These are phyloP conservation scores for Arthroderma sp. DNA, from an alignment of 2,329 filamentous ascomycete genomes.

Conservation along the genomic window DNA sequence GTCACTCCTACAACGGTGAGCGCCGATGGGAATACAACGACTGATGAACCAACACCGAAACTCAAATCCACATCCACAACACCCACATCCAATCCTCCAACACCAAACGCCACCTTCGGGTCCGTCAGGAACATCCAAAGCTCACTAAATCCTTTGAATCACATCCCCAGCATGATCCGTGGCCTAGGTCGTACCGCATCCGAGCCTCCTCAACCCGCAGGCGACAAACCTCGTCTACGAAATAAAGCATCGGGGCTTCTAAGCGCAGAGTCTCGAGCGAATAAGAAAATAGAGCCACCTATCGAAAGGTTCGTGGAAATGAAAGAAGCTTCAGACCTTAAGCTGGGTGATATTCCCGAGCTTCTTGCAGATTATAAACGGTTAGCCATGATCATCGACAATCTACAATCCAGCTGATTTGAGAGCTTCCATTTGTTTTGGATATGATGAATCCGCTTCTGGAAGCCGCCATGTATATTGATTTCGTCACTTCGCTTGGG, in stretches of 20 bases:
- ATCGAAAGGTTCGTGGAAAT: conserved; percentile 61
- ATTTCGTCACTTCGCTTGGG: too few species aligned
- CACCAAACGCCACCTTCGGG: conserved; percentile 53
- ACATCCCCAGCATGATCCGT: conserved; percentile 64
- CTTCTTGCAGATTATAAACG: conserved; percentile 63
- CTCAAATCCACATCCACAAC: conserved; percentile 16
- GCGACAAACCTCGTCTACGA: conserved; percentile 4
- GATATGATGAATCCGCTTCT: too few species aligned
- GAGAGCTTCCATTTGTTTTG: too few species aligned
- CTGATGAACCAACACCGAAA: too few species aligned
- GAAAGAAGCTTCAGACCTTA: conserved; percentile 56
- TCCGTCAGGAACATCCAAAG: conserved; percentile 70
- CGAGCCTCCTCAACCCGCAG: conserved; percentile 29
- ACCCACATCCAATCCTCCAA: conserved; percentile 13
- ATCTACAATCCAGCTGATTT: conserved; percentile 15
- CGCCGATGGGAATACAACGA: too few species aligned
- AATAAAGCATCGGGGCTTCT: neutral
- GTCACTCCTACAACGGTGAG: too few species aligned
- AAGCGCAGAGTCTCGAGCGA: neutral
- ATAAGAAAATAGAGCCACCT: conserved; percentile 39
- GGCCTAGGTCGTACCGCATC: conserved; percentile 49
- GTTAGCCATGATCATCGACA: conserved; percentile 51
- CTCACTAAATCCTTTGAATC: conserved; percentile 68
- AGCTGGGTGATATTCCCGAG: conserved; percentile 58
- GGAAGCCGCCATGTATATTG: too few species aligned